These are phyloP conservation scores for Cordyceps cicadae DNA, from an alignment of 2,329 filamentous ascomycete species.

Conservation along the genomic window DNA sequence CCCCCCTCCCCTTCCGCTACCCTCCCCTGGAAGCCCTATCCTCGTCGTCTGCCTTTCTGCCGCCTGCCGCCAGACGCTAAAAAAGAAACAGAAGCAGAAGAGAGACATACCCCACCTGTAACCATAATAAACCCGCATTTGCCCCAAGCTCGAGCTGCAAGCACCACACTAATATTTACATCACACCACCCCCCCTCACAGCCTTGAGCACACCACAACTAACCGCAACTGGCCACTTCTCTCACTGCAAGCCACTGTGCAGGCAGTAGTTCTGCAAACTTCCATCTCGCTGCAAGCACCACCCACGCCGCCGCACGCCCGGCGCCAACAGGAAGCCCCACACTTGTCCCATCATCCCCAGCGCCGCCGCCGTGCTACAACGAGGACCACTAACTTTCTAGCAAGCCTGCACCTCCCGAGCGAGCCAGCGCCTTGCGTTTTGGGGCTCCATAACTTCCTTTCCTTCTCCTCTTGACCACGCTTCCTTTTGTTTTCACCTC, in stretches of 20 bases:
- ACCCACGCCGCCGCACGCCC: neutral
- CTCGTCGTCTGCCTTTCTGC: neutral
- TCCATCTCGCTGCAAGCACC: neutral
- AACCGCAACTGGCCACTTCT: too few relatives aligned
- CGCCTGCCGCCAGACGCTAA: conserved; percentile 6
- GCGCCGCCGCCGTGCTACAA: neutral
- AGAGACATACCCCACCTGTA: neutral
- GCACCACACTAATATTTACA: too few relatives aligned
- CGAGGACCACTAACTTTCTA: neutral
- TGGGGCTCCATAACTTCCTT: conserved; percentile 8
- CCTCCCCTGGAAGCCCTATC: neutral
- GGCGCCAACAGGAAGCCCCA: conserved; percentile 9
- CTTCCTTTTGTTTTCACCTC: too few relatives aligned
- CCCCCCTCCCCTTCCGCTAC: neutral
- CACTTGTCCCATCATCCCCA: conserved; percentile 8
- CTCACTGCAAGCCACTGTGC: too few relatives aligned
- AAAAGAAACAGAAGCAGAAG: conserved; percentile 1
- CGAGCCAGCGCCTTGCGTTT: neutral
- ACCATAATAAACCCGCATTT: neutral
- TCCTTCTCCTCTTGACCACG: conserved; percentile 4
- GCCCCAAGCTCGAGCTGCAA: too few relatives aligned
- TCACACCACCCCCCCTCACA: too few relatives aligned
- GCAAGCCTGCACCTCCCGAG: neutral
- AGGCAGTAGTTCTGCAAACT: too few relatives aligned
- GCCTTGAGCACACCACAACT: too few relatives aligned